These are phyloP conservation scores for Paramecium tetraurelia DNA, from an alignment of 73 alveolate genomes.

Conservation along the genomic window DNA sequence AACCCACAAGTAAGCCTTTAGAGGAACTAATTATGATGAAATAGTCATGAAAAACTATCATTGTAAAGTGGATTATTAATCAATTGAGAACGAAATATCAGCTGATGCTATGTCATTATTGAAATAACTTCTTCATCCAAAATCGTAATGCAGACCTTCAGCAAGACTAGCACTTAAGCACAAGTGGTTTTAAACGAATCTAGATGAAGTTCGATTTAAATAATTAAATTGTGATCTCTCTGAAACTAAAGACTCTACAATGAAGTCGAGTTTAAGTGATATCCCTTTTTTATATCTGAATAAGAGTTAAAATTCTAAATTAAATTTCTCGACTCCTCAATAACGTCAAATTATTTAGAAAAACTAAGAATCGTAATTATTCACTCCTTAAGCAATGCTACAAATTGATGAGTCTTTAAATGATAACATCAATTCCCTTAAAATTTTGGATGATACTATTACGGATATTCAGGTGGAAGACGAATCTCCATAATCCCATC, in stretches of 20 bases:
- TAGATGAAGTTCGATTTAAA: not conserved
- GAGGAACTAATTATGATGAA: conserved; percentile 55
- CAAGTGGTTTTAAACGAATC: conserved; percentile 40
- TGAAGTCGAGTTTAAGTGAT: not conserved
- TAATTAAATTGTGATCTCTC: not conserved
- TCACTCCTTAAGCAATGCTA: not conserved
- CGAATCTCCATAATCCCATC: conserved; percentile 8
- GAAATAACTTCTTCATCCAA: conserved; percentile 32
- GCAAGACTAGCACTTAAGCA: conserved; percentile 58
- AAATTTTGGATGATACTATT: not conserved
- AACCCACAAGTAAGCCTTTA: conserved; percentile 68
- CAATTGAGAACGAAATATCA: conserved; percentile 5
- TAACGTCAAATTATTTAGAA: not conserved
- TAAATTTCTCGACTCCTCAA: conserved; percentile 9
- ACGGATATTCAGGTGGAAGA: not conserved
- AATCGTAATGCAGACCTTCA: conserved; percentile 40
- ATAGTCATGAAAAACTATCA: conserved; percentile 55
- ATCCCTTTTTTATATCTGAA: not conserved
- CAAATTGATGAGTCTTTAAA: not conserved
- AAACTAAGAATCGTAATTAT: not conserved
- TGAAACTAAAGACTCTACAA: not conserved
- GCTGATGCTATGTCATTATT: conserved; percentile 2
- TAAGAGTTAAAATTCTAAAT: not conserved
- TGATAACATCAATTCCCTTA: not conserved
- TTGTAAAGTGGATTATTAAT: conserved; percentile 45